Evolutionary conservation across 2,329 filamentous ascomycete genomes (phyloP).

Genomic region (Aureobasidium zeae): DNA sequence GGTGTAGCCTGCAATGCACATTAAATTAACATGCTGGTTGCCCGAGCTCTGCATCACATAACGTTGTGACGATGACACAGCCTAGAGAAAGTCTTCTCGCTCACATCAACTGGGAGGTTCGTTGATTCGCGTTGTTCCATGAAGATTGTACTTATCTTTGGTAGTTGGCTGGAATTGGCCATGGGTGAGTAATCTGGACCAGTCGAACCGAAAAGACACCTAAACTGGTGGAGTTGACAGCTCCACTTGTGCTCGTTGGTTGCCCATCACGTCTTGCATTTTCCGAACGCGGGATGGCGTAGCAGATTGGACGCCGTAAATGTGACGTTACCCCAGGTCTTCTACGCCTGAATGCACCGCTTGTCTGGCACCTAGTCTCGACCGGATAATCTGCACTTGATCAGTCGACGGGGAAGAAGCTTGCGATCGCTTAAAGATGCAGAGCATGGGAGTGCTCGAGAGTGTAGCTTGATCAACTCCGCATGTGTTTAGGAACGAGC

Average conservation of each 20-base stretch:
- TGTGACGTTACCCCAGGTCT: not conserved
- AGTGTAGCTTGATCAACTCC: not conserved
- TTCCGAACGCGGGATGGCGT: constrained; percentile 3
- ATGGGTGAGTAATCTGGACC: too few species aligned
- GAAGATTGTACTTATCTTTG: not conserved
- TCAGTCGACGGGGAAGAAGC: constrained; percentile 10
- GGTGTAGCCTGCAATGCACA: not conserved
- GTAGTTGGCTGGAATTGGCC: too few species aligned
- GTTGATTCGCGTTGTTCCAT: not conserved
- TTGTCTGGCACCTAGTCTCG: not conserved
- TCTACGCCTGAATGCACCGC: not conserved
- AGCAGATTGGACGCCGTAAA: constrained; percentile 2
- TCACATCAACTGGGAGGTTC: not conserved
- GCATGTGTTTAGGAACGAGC: not conserved
- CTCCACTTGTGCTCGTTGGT: not conserved
- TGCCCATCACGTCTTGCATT: constrained; percentile 4
- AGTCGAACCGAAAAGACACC: not conserved
- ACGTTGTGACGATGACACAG: not conserved
- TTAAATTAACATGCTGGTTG: not conserved
- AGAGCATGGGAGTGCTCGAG: too few species aligned
- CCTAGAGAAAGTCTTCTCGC: not conserved
- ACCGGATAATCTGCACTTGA: constrained; percentile 6
- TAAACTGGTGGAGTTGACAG: not conserved
- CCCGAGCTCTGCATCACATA: not conserved
- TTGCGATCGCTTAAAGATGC: constrained; percentile 2